Evolutionary conservation across 352 stramenopile genomes (phyloP), one percentile per base, ranked within the genome.

Genomic region (Phytophthora brassicae): DNA sequence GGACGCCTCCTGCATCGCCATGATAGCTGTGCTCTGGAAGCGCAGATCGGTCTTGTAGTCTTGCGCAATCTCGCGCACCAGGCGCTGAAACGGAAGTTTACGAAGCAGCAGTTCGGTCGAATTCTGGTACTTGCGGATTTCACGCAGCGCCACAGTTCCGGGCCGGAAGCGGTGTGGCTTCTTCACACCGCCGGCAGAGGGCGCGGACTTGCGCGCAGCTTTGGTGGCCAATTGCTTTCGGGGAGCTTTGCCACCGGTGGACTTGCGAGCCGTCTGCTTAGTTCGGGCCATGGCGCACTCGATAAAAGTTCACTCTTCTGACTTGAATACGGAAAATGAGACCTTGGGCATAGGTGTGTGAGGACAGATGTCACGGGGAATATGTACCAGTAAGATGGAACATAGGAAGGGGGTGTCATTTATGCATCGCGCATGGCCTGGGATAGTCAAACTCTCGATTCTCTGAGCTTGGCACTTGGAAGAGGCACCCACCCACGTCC

Each of bases 261-360:
- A 97, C 77, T 98, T 98, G 72, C 93, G 88, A n/a, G 92, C 92
- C 36, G 91, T 98, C 76, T 98, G 91, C 77, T 98, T 98, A 63
- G 92, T 98, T 78, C 92, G 86, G 43, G 91, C 92, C 89, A 97
- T 96, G 28, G 39, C 24, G 19, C 22, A 47, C 35, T 42, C 17
- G 35, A 17, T n/a, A 12, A 42, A 42, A 22, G n/a, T 11, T 42
- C 20, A 42, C 35, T 42, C n/a, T 31, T 31, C 4, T 31, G 14
- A 6, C 20, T 14, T 6, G 35, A 42, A 42, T 20, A 20, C 16
- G n/a, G 16, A 20, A 17, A 55, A 14, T 22, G 8, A 41, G 20
- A 26, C n/a, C n/a, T n/a, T n/a, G n/a, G n/a, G n/a, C n/a, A n/a
- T n/a, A n/a, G n/a, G n/a, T n/a, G 8, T 31, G 26, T 9, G 26